Conservation (phyloP, 257 asterid genomes). For the Plantago ovata region DNA sequence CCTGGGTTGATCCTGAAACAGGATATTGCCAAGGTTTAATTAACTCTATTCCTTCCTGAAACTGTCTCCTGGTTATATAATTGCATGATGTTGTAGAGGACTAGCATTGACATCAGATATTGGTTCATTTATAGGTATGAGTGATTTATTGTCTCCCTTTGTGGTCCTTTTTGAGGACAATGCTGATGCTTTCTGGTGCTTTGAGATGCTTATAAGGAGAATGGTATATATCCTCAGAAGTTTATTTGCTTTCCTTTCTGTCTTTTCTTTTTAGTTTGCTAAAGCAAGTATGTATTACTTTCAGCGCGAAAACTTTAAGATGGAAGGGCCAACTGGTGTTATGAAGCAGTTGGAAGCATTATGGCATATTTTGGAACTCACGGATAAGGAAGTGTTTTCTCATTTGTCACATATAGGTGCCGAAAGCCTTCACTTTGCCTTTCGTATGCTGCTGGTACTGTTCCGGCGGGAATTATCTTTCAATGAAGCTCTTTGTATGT, state of each 20-base stretch:
- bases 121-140: conserved; percentile 66
- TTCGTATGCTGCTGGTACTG: conserved; percentile 96
- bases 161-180: conserved; percentile 95
- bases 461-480: conserved; percentile 95
- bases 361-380: conserved; percentile 87
- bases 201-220: conserved; percentile 97
- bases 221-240: conserved; percentile 42
- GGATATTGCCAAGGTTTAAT: conserved; percentile 95
- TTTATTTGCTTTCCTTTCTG: conserved; percentile 4
- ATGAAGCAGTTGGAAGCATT: conserved; percentile 95
- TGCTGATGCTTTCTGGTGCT: conserved; percentile 99
- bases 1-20: conserved; percentile 96
- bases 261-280: conserved; percentile 22
- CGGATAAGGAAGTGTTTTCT: conserved; percentile 82
- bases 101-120: not conserved
- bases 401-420: conserved; percentile 88
- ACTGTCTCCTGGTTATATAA: conserved; percentile 13
- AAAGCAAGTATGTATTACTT: conserved; percentile 9
- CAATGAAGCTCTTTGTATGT: conserved; percentile 88
- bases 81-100: not conserved
- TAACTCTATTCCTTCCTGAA: conserved; percentile 17
- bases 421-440: conserved; percentile 98
- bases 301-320: conserved; percentile 91
- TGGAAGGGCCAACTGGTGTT: conserved; percentile 98
- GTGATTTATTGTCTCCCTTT: conserved; percentile 94